These are phyloP conservation scores for Ascochyta fabae DNA, from an alignment of 2,329 filamentous ascomycete genomes.

Conservation along the genomic window DNA sequence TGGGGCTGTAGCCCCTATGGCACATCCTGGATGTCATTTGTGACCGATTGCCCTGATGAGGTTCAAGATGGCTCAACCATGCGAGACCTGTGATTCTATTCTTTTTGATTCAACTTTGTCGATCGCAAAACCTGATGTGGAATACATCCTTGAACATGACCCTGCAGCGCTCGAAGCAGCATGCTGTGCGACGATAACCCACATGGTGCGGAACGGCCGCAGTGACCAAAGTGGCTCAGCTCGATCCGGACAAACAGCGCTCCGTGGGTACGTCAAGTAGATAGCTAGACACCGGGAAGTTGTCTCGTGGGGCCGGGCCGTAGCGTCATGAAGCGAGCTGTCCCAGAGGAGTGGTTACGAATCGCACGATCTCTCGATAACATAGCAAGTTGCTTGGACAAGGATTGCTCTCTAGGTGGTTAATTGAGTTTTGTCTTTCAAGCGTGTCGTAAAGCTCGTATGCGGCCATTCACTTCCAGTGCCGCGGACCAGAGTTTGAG, in stretches of 20 bases:
- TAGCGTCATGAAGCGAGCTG: slow-evolving; percentile 2
- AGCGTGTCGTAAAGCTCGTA: background rate
- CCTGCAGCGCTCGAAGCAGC: background rate
- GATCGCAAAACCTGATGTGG: background rate
- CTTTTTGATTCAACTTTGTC: background rate
- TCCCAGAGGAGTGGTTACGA: slow-evolving; percentile 1
- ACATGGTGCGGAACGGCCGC: background rate
- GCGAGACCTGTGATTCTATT: background rate
- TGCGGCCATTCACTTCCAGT: background rate
- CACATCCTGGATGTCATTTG: too few species aligned
- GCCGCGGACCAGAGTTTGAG: background rate
- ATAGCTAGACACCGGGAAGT: background rate
- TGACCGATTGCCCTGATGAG: too few species aligned
- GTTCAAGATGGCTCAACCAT: too few species aligned
- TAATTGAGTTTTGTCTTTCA: background rate
- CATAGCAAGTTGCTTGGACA: background rate
- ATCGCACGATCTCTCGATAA: background rate
- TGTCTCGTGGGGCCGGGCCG: slow-evolving; percentile 5
- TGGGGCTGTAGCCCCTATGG: too few species aligned
- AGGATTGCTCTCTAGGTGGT: background rate
- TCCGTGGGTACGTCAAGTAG: background rate
- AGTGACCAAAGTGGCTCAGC: background rate
- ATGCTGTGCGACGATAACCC: background rate
- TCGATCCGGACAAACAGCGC: background rate
- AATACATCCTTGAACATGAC: background rate